A percentile compares a stretch with the other conserved stretches of the same genome.
phyloP scores from a whole-genome alignment of 2,329 filamentous ascomycete species.

The Fusarium sp. region DNA sequence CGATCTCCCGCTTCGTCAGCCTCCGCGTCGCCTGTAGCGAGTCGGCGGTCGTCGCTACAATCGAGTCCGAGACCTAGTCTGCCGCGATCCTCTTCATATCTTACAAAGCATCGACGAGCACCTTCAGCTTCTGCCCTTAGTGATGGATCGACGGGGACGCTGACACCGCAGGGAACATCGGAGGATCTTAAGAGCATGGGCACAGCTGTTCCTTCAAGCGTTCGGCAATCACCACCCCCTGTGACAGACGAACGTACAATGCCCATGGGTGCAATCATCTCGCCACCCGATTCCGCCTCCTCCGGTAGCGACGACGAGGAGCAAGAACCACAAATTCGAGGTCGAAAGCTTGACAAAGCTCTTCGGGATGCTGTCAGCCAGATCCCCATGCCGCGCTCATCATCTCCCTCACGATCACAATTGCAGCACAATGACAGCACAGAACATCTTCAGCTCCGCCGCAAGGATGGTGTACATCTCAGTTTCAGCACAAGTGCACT shows the following conservation, averaged over 20 bases:
- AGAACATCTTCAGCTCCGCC: conserved; percentile 52
- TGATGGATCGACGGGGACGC: conserved; percentile 51
- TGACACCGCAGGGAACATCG: conserved; percentile 63
- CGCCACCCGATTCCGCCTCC: conserved; percentile 86
- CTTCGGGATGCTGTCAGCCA: conserved; percentile 86
- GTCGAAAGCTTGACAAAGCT: conserved; percentile 69
- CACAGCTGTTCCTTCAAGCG: conserved; percentile 57
- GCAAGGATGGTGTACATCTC: conserved; percentile 56
- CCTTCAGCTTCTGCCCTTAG: conserved; percentile 57
- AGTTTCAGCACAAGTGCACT: conserved; percentile 63
- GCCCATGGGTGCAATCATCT: conserved; percentile 86
- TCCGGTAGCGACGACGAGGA: conserved; percentile 92
- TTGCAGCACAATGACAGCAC: conserved; percentile 59
- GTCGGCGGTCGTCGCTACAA: conserved; percentile 70
- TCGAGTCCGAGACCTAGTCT: conserved; percentile 64
- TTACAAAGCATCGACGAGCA: conserved; percentile 72
- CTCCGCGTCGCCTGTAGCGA: conserved; percentile 67
- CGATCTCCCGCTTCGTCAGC: conserved; percentile 72
- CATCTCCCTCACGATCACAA: conserved; percentile 61
- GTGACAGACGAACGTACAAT: conserved; percentile 78
- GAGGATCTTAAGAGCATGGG: conserved; percentile 62
- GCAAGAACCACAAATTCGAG: conserved; percentile 62
- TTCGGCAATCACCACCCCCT: conserved; percentile 88
- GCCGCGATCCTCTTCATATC: conserved; percentile 74
- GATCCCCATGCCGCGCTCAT: conserved; percentile 65